Conservation (phyloP, 805 yeast genomes). For the Candida argentea region DNA sequence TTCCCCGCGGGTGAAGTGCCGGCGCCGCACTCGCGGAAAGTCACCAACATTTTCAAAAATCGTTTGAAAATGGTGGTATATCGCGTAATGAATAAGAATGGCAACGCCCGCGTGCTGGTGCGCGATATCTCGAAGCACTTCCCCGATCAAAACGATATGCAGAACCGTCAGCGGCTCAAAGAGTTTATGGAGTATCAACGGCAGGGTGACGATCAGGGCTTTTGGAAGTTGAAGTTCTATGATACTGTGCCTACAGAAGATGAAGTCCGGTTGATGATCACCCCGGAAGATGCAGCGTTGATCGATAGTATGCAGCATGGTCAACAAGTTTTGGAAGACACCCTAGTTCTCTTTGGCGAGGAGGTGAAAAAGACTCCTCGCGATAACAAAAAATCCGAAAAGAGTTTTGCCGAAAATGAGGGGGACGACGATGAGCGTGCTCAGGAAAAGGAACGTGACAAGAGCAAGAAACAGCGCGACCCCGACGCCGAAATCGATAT, state of each 20-base stretch:
- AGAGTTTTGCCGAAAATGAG: conserved; percentile 12
- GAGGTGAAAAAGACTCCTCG: conserved; percentile 20
- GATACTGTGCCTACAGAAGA: conserved; percentile 66
- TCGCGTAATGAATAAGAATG: conserved; percentile 69
- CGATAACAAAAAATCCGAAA: conserved; percentile 25
- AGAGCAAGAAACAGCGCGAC: conserved; percentile 17
- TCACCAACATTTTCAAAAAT: conserved; percentile 85
- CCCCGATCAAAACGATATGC: conserved; percentile 97
- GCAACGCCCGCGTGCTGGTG: conserved; percentile 66
- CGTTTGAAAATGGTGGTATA: conserved; percentile 89
- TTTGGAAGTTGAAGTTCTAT: conserved; percentile 69
- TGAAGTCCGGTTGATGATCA: conserved; percentile 67
- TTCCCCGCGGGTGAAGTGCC: conserved; percentile 93
- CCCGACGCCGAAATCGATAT: conserved; percentile 41
- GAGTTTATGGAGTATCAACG: conserved; percentile 98
- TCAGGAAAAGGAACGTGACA: conserved; percentile 14
- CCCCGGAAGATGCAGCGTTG: conserved; percentile 84
- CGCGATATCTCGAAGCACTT: conserved; percentile 85
- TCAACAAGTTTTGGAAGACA: conserved; percentile 79
- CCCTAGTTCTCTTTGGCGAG: conserved; percentile 42
- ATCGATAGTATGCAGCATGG: conserved; percentile 91
- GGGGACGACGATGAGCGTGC: conserved; percentile 11
- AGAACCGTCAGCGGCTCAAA: conserved; percentile 86
- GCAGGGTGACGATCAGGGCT: conserved; percentile 88
- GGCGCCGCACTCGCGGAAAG: conserved; percentile 95